These are phyloP conservation scores for Candida neerlandica DNA, from an alignment of 1,139 yeast species.

Conservation along the genomic window DNA sequence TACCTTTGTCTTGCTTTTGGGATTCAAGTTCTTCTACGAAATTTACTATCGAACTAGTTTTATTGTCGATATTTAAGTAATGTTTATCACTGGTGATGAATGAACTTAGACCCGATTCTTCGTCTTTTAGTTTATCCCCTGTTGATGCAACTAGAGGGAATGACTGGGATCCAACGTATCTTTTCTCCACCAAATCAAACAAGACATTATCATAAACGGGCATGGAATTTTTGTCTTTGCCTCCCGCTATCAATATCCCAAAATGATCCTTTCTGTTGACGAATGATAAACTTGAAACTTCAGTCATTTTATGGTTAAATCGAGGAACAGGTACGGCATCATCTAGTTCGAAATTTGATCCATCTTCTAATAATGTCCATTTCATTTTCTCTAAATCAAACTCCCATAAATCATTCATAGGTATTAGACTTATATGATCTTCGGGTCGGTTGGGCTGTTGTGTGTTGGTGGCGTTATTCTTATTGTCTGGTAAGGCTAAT, in stretches of 20 bases:
- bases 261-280: constrained; percentile 50
- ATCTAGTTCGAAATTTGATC: constrained; percentile 25
- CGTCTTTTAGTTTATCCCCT: constrained; percentile 15
- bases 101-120: constrained; percentile 17
- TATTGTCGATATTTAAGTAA: constrained; percentile 33
- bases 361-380: constrained; percentile 57
- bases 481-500: constrained; percentile 31
- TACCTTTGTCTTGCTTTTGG: constrained; percentile 4
- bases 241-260: constrained; percentile 65
- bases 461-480: constrained; percentile 1
- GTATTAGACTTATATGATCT: constrained; percentile 29
- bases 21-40: constrained; percentile 32
- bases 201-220: constrained; percentile 47
- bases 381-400: constrained; percentile 51
- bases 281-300: constrained; percentile 42
- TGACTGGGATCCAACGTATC: constrained; percentile 43
- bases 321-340: constrained; percentile 43
- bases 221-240: constrained; percentile 48
- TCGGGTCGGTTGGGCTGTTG: background rate
- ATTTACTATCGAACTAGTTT: constrained; percentile 36
- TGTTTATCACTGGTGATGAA: constrained; percentile 23
- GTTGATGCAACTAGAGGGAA: constrained; percentile 27
- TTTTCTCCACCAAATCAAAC: constrained; percentile 53
- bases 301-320: constrained; percentile 55
- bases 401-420: constrained; percentile 69